Percentiles rank a stretch among this genome's conserved stretches.
Evolutionary conservation across 2,329 filamentous ascomycete genomes (phyloP).

Genomic region (Periconia macrospinosa): DNA sequence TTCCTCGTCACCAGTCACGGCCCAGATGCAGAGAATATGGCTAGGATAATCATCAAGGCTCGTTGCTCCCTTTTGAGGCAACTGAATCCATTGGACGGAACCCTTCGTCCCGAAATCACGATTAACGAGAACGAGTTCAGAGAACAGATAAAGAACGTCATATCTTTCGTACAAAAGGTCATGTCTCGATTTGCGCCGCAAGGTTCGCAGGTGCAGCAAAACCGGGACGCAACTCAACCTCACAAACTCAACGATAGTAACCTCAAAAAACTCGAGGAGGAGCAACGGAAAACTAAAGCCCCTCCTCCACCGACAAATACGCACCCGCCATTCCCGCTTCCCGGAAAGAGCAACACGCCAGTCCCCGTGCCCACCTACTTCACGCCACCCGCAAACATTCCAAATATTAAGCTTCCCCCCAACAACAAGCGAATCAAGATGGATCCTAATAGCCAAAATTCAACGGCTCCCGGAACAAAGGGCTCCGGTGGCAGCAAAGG

Average conservation of each 20-base stretch:
- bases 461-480: slow-evolving; percentile 45
- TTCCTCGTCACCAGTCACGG: slow-evolving; percentile 32
- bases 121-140: slow-evolving; percentile 32
- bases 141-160: slow-evolving; percentile 23
- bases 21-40: slow-evolving; percentile 24
- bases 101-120: slow-evolving; percentile 31
- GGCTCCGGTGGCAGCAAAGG: slow-evolving; percentile 42
- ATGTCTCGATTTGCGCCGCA: slow-evolving; percentile 21
- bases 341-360: slow-evolving; percentile 54
- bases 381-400: too few relatives aligned
- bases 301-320: slow-evolving; percentile 54
- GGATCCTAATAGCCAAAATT: slow-evolving; percentile 43
- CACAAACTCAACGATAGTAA: slow-evolving; percentile 42
- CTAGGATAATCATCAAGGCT: slow-evolving; percentile 28
- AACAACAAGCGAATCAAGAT: slow-evolving; percentile 60
- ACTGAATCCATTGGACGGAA: slow-evolving; percentile 29
- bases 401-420: too few relatives aligned
- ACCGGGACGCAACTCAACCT: slow-evolving; percentile 15
- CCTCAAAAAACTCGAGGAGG: slow-evolving; percentile 46
- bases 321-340: slow-evolving; percentile 55
- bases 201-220: slow-evolving; percentile 19
- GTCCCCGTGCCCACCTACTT: slow-evolving; percentile 62
- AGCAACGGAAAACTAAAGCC: slow-evolving; percentile 50
- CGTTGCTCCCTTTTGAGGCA: slow-evolving; percentile 31
- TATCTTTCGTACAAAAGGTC: slow-evolving; percentile 32